Conservation (phyloP, 2,329 filamentous ascomycete genomes). For the Bertia moriformis region DNA sequence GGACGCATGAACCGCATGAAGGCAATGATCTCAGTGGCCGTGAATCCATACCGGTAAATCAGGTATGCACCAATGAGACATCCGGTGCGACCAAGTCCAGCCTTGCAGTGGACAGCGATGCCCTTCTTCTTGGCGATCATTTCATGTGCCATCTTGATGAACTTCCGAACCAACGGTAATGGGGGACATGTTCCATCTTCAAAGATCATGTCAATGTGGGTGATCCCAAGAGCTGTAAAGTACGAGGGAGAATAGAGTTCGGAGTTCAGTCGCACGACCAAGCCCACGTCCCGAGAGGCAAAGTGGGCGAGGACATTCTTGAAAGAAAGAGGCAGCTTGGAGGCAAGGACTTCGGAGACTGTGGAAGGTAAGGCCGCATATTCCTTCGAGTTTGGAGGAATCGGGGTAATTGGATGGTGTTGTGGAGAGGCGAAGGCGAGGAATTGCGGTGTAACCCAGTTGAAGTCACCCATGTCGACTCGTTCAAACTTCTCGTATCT, state of each 20-base stretch:
- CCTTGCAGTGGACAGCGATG: slow-evolving; percentile 97
- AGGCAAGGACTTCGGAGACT: slow-evolving; percentile 55
- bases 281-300: slow-evolving; percentile 69
- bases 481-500: slow-evolving; percentile 81
- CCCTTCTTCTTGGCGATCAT: slow-evolving; percentile 86
- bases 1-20: slow-evolving; percentile 99
- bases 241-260: slow-evolving; percentile 93
- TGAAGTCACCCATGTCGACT: slow-evolving; percentile 98
- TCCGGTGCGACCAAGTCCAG: slow-evolving; percentile 83
- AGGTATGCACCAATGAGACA: slow-evolving; percentile 95
- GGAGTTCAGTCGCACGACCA: slow-evolving; percentile 91
- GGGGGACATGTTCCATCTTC: slow-evolving; percentile 94
- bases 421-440: slow-evolving; percentile 93
- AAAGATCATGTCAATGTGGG: slow-evolving; percentile 98
- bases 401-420: slow-evolving; percentile 59
- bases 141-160: slow-evolving; percentile 86
- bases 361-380: slow-evolving; percentile 65
- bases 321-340: slow-evolving; percentile 69
- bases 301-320: slow-evolving; percentile 93
- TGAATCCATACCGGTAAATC: slow-evolving; percentile 94
- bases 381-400: slow-evolving; percentile 57
- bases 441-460: slow-evolving; percentile 94
- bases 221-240: slow-evolving; percentile 87
- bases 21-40: slow-evolving; percentile 89
- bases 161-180: slow-evolving; percentile 76